Evolutionary conservation across 257 asterid genomes (phyloP).

Genomic region (Echium plantagineum): DNA sequence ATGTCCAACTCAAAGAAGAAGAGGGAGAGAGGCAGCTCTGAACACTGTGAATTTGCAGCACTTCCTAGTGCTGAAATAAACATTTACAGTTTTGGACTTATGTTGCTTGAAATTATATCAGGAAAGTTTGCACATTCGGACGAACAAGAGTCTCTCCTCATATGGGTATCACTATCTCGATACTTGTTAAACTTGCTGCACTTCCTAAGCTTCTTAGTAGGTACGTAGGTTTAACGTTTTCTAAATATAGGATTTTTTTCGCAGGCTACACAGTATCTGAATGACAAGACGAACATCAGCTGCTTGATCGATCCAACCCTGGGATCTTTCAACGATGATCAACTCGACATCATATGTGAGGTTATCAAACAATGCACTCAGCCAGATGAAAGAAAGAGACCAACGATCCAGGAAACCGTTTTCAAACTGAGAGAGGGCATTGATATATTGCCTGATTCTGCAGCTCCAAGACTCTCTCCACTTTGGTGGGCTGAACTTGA

Average conservation of each 20-base stretch:
- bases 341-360: slow-evolving; percentile 50
- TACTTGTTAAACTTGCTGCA: neutral
- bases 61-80: too few relatives aligned
- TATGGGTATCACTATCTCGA: slow-evolving; percentile 38
- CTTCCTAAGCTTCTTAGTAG: neutral
- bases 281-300: slow-evolving; percentile 30
- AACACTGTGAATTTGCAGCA: too few relatives aligned
- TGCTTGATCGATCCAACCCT: slow-evolving; percentile 53
- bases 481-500: slow-evolving; percentile 99
- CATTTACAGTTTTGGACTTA: too few relatives aligned
- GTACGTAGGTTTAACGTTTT: too few relatives aligned
- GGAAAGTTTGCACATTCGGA: slow-evolving; percentile 39
- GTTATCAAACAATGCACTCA: slow-evolving; percentile 52
- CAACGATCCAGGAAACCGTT: slow-evolving; percentile 54
- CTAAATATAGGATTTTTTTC: neutral
- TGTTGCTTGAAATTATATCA: too few relatives aligned
- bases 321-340: slow-evolving; percentile 47
- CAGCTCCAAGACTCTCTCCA: too few relatives aligned
- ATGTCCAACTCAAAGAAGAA: too few relatives aligned
- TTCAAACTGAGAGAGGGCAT: too few relatives aligned
- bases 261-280: slow-evolving; percentile 53
- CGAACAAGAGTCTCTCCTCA: slow-evolving; percentile 34
- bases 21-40: too few relatives aligned
- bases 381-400: slow-evolving; percentile 38
- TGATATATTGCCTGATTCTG: too few relatives aligned